Evolutionary conservation across 1,284 basidiomycete genomes (phyloP).

Genomic region (Ustilago trichophora): DNA sequence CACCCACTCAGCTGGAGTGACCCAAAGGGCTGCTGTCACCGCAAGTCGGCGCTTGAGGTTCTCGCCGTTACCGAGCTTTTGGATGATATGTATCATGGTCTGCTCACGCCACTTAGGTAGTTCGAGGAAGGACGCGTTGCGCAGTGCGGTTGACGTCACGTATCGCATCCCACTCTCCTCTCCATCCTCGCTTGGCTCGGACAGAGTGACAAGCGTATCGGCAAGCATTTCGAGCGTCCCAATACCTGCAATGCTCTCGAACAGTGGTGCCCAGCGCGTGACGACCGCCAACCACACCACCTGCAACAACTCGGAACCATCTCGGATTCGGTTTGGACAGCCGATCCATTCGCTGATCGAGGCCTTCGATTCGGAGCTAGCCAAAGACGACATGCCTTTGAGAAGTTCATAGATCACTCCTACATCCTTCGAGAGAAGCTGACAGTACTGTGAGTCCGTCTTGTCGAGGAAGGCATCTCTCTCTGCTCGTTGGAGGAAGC

Average conservation of each 20-base stretch:
- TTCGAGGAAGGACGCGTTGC: conserved; percentile 52
- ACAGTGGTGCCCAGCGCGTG: conserved; percentile 37
- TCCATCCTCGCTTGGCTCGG: conserved; percentile 1
- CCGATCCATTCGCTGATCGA: conserved; percentile 14
- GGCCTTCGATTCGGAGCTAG: not conserved
- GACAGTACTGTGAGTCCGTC: conserved; percentile 23
- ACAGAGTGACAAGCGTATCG: conserved; percentile 1
- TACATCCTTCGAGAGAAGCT: not conserved
- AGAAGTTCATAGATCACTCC: conserved; percentile 7
- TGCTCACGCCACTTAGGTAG: conserved; percentile 39
- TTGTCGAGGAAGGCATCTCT: conserved; percentile 17
- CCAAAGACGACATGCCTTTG: too few relatives aligned
- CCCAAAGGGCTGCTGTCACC: conserved; percentile 15
- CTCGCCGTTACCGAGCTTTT: conserved; percentile 1
- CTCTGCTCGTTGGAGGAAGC: conserved; percentile 40
- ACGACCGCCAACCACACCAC: conserved; percentile 47
- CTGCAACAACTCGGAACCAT: conserved; percentile 17
- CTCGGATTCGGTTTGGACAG: not conserved
- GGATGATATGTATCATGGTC: conserved; percentile 9
- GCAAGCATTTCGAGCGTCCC: conserved; percentile 17
- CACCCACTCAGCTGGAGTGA: conserved; percentile 32
- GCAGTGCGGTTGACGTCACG: conserved; percentile 19
- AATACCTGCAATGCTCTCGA: conserved; percentile 21
- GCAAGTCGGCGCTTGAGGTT: conserved; percentile 7
- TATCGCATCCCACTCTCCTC: conserved; percentile 4